phyloP scores from a whole-genome alignment of 768 basidiomycete genomes.

The Guyanaporus albipodus region DNA sequence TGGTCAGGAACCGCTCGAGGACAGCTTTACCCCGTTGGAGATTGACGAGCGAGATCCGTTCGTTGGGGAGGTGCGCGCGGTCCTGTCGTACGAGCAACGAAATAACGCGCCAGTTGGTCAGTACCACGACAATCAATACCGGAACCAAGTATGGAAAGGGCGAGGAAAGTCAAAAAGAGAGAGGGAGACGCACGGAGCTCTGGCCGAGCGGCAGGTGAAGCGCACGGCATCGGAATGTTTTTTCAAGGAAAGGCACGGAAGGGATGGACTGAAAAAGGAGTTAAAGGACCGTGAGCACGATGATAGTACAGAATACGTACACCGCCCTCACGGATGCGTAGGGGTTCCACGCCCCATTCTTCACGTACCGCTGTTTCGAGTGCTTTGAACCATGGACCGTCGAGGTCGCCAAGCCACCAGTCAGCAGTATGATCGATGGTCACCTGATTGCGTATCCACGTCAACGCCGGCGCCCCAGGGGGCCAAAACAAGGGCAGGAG shows the following conservation, averaged over 20 bases:
- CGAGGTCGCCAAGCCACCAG: slow-evolving; percentile 94
- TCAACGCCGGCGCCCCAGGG: background rate
- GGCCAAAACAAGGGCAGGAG: no score
- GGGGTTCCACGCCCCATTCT: slow-evolving; percentile 83
- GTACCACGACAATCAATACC: background rate
- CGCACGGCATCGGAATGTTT: slow-evolving; percentile 83
- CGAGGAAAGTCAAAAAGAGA: no score
- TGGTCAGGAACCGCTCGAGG: slow-evolving; percentile 66
- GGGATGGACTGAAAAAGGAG: slow-evolving; percentile 70
- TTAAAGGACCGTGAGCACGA: background rate
- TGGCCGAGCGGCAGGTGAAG: slow-evolving; percentile 95
- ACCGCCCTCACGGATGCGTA: slow-evolving; percentile 91
- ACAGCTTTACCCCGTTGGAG: slow-evolving; percentile 75
- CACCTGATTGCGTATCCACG: slow-evolving; percentile 48
- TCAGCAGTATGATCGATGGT: slow-evolving; percentile 79
- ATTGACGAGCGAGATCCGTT: slow-evolving; percentile 83
- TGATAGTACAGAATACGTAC: slow-evolving; percentile 40
- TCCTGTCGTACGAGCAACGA: slow-evolving; percentile 45
- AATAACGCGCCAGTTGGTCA: background rate
- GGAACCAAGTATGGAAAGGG: no score
- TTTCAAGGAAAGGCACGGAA: slow-evolving; percentile 90
- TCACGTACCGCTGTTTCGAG: slow-evolving; percentile 78
- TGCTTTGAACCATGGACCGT: slow-evolving; percentile 81
- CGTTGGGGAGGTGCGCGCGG: slow-evolving; percentile 91
- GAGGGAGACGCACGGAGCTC: slow-evolving; percentile 56